Base-by-base conservation (phyloP, 345 rosid genomes). In the Eucalyptus lansdowneana region DNA sequence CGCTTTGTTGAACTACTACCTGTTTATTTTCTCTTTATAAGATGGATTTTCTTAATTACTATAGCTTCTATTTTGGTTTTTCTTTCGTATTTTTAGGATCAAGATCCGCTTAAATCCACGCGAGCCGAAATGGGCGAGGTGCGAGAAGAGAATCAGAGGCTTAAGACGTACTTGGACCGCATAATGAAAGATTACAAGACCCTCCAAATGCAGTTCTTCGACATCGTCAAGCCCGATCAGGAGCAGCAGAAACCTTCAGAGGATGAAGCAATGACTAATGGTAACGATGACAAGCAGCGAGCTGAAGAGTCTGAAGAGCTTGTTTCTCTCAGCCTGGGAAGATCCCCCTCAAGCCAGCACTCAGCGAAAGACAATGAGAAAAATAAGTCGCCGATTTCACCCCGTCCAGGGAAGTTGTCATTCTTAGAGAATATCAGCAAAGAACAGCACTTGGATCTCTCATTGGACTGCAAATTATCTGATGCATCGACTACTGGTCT, bases 101-200 rank as follows among this genome's bases (percentile, higher is more conserved):
- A 40, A 40, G 93, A 90, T 83, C 90, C 87, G 91, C 93, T 96
- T 89, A 97, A 95, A 86, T 92, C 94, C 29, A 91, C 95, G 21
- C 93, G 94, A 92, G 94, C 94, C 8, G 95, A 96, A 92, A 94
- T 96, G 95, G 96, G 93, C 17, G 97, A 93, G 86, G 97, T 93
- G 56, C 94, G 91, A 91, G 96, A 96, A 91, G 99, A 96, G 92
- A 97, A 97, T 53, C 90, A 94, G 89, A 96, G 96, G 89, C 94
- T 97, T 47, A 97, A 95, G 91, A 89, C 91, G 90, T 60, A 92
- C 80, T 90, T 97, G 87, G 90, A 93, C 83, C 92, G 91, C 50
- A 91, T 94, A 81, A 93, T 85, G 93, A 95, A 92, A 89, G 99
- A 97, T 80, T 97, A 96, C 91, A 91, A 93, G 88, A 90, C 88